Evolutionary conservation across 768 basidiomycete genomes (phyloP), one percentile per base, ranked within the genome.

Genomic region (Tephrocybe sp.): DNA sequence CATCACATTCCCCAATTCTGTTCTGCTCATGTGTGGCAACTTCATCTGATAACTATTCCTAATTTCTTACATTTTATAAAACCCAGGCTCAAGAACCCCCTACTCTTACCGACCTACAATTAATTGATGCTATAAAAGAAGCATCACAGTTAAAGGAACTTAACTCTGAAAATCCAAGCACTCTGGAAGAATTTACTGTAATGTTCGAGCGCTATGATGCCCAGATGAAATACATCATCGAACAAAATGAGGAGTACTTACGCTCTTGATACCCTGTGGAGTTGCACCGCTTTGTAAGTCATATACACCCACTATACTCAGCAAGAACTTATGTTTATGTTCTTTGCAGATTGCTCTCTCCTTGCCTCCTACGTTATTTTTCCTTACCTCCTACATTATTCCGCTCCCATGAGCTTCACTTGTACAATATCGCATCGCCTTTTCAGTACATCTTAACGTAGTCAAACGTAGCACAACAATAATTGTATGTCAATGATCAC

Each of bases 401-500:
- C 19, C 12, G 13, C 33, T 7, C n/a, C 8, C 30, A 11, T 17
- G 6, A 19, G 10, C 38, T 31, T n/a, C 32, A 48, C 10, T 30
- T 41, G 42, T 45, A 39, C n/a, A 20, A 30, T 17, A 16, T 34
- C 19, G 12, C 40, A 40, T 51, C 30, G 19, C 34, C 34, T 48
- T 40, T n/a, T n/a, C n/a, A n/a, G n/a, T n/a, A n/a, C n/a, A n/a
- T n/a, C n/a, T n/a, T n/a, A n/a, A n/a, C n/a, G n/a, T n/a, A n/a
- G n/a, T 39, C 30, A 39, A 31, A 47, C 9, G 26, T 47, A 19
- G 13, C 13, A 26, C 26, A 26, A 7, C 7, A 50, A 13, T 23
- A 56, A 53, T 4, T 32, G 26, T 30, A 14, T 33, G 31, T 30
- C 16, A 13, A 43, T 13, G 46, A 54, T 61, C 72, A 83, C 64